Percentiles rank a stretch among this genome's conserved stretches.
Conservation (phyloP, 345 rosid genomes). For the Turnera subulata region DNA sequence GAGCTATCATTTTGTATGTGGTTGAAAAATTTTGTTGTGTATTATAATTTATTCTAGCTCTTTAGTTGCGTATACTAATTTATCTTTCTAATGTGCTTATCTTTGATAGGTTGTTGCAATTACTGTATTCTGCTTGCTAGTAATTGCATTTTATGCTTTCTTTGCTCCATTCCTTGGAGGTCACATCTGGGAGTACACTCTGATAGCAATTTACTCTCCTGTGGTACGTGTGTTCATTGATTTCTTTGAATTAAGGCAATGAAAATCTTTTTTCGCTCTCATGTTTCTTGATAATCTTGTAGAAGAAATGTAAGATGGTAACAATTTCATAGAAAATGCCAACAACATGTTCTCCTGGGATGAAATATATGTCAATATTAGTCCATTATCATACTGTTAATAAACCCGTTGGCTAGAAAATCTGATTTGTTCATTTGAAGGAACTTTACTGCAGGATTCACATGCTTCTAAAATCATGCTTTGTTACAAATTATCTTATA, state of each 20-base stretch:
- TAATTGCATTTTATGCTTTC: conserved; percentile 90
- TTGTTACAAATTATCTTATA: too few species aligned
- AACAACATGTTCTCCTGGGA: too few species aligned
- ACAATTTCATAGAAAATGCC: too few species aligned
- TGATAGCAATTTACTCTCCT: conserved; percentile 69
- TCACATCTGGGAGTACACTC: conserved; percentile 72
- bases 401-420: too few species aligned
- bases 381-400: too few species aligned
- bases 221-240: conserved; percentile 58
- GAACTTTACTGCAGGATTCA: too few species aligned
- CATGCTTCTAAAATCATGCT: too few species aligned
- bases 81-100: conserved; percentile 15
- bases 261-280: neutral
- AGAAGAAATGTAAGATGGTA: too few species aligned
- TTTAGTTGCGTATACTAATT: neutral
- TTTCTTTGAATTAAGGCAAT: neutral
- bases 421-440: too few species aligned
- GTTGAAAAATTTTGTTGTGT: neutral
- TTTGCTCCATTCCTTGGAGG: conserved; percentile 97
- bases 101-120: conserved; percentile 82
- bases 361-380: too few species aligned
- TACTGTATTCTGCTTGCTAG: conserved; percentile 88
- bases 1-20: neutral
- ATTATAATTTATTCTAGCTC: neutral
- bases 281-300: neutral